These are phyloP conservation scores for Gonapodya prolifera DNA, from an alignment of 192 early-diverging fungal species.

Conservation along the genomic window DNA sequence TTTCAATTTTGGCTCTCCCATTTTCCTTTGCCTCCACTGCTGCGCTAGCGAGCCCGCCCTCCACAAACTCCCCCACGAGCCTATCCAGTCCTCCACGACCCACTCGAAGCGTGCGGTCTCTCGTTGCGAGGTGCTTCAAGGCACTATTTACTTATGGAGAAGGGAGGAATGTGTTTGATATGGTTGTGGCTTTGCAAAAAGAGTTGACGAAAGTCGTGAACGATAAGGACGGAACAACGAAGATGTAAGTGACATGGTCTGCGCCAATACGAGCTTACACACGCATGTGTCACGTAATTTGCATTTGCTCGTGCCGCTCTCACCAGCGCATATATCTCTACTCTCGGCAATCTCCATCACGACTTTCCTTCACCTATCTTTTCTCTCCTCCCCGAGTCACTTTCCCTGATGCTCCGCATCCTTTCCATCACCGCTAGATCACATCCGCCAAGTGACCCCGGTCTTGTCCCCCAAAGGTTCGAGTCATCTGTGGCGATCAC, in stretches of 20 bases:
- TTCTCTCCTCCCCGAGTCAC: background rate
- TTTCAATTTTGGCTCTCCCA: conserved; percentile 43
- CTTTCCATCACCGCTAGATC: conserved; percentile 38
- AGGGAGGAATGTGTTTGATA: conserved; percentile 63
- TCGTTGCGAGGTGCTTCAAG: conserved; percentile 58
- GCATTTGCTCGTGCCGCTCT: background rate
- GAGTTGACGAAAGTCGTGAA: conserved; percentile 40
- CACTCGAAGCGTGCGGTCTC: conserved; percentile 47
- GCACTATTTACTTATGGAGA: conserved; percentile 64
- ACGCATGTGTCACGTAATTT: background rate
- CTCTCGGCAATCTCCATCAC: conserved; percentile 1
- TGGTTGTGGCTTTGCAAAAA: conserved; percentile 47
- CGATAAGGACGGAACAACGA: conserved; percentile 43
- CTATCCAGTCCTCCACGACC: conserved; percentile 41
- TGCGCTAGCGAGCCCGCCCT: background rate
- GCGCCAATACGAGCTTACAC: background rate
- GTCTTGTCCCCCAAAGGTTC: background rate
- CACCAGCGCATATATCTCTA: background rate
- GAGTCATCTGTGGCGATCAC: background rate
- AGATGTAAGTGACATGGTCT: conserved; percentile 36
- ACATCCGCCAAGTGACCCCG: background rate
- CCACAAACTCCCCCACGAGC: background rate
- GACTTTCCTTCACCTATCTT: background rate
- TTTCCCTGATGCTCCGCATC: background rate
- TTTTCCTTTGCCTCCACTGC: background rate